Conservation (phyloP, 148 eudicot species). For the Persicaria tinctoria region DNA sequence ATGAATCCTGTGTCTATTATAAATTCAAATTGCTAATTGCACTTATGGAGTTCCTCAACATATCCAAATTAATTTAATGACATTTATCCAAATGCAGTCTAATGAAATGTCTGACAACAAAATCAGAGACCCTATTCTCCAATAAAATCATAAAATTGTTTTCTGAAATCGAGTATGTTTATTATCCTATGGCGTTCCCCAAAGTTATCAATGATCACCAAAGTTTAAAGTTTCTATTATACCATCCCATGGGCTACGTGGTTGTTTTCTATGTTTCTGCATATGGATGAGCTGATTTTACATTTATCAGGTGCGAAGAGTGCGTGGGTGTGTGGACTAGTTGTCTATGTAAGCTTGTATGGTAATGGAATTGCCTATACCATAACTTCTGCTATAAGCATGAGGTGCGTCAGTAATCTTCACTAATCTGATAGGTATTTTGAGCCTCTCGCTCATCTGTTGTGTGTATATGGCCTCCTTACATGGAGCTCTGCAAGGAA, state of each 20-base stretch:
- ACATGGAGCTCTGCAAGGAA: not conserved
- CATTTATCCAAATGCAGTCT: not conserved
- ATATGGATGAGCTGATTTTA: not conserved
- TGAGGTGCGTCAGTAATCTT: constrained; percentile 35
- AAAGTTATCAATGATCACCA: not conserved
- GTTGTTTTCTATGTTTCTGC: not conserved
- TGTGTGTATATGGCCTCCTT: not conserved
- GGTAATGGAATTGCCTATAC: constrained; percentile 62
- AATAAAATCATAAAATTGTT: not conserved
- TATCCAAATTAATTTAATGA: not conserved
- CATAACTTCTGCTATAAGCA: constrained; percentile 62
- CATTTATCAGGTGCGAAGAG: constrained; percentile 42
- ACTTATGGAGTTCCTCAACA: not conserved
- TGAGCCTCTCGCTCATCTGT: not conserved
- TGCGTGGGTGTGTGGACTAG: constrained; percentile 41
- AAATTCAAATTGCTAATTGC: not conserved
- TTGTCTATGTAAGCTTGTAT: constrained; percentile 40
- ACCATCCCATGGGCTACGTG: not conserved
- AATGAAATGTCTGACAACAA: not conserved
- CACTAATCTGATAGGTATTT: not conserved
- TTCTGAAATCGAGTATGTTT: not conserved
- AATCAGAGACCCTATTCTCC: not conserved
- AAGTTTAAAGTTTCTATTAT: not conserved
- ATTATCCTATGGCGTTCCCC: not conserved
- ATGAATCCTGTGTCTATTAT: too few relatives aligned